These are phyloP conservation scores for Vachellia collinsii DNA, from an alignment of 306 rosid genomes.

Conservation along the genomic window DNA sequence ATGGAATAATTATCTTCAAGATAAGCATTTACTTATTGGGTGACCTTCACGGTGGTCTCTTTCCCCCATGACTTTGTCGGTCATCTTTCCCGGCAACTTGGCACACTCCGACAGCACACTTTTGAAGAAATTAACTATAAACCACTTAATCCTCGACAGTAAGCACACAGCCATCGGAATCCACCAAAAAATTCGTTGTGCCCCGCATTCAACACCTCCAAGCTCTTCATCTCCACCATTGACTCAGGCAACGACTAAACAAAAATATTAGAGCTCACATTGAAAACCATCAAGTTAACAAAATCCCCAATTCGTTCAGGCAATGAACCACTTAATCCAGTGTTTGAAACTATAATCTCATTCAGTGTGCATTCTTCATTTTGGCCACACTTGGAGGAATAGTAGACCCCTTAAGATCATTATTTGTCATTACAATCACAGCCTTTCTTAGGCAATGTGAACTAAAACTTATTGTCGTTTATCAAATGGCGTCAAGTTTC, in stretches of 20 bases:
- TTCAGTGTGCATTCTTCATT: slow-evolving; percentile 59
- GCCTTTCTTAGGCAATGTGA: slow-evolving; percentile 60
- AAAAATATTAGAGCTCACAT: slow-evolving; percentile 58
- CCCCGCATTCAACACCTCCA: slow-evolving; percentile 76
- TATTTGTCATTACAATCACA: slow-evolving; percentile 72
- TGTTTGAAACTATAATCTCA: slow-evolving; percentile 60
- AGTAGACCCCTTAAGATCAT: slow-evolving; percentile 50
- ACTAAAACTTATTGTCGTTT: slow-evolving; percentile 64
- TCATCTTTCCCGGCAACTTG: slow-evolving; percentile 57
- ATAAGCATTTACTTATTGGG: not conserved
- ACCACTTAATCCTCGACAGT: slow-evolving; percentile 68
- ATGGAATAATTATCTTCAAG: no score
- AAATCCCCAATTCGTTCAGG: slow-evolving; percentile 57
- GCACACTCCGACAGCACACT: slow-evolving; percentile 51
- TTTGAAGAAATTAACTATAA: slow-evolving; percentile 63
- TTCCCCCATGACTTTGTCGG: slow-evolving; percentile 54
- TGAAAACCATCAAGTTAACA: slow-evolving; percentile 61
- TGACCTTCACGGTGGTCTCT: not conserved
- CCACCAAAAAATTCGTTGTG: slow-evolving; percentile 60
- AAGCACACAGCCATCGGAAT: slow-evolving; percentile 61
- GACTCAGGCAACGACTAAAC: slow-evolving; percentile 70
- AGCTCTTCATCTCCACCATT: slow-evolving; percentile 57
- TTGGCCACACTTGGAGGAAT: slow-evolving; percentile 60
- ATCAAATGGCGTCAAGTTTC: slow-evolving; percentile 72
- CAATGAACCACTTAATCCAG: slow-evolving; percentile 64